Conservation (phyloP, 805 yeast genomes). For the Ogataea nonfermentans region DNA sequence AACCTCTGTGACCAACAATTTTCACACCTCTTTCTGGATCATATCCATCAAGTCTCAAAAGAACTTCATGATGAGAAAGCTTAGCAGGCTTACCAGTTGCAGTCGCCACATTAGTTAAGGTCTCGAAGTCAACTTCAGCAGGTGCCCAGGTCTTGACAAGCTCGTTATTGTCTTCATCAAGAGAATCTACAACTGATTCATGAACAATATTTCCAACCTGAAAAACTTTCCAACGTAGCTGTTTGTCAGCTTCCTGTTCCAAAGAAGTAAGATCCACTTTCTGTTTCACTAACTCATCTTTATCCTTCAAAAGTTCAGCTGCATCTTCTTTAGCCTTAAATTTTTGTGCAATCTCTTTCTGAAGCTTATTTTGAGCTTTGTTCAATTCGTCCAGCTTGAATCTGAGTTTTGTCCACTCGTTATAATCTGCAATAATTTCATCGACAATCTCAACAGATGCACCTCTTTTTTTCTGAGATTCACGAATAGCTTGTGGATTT, state of each 20-base stretch:
- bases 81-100: conserved; percentile 74
- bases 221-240: conserved; percentile 76
- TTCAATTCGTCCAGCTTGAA: conserved; percentile 88
- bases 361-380: conserved; percentile 84
- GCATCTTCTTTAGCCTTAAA: conserved; percentile 97
- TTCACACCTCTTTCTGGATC: conserved; percentile 99
- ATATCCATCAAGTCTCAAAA: conserved; percentile 92
- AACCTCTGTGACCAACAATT: conserved; percentile 98
- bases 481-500: conserved; percentile 82
- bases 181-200: conserved; percentile 81
- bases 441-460: conserved; percentile 93
- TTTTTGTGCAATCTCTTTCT: conserved; percentile 89
- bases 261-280: conserved; percentile 63
- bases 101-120: conserved; percentile 64
- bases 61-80: conserved; percentile 92
- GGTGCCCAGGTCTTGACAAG: conserved; percentile 88
- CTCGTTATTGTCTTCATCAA: conserved; percentile 89
- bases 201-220: conserved; percentile 93
- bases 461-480: conserved; percentile 91
- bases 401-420: conserved; percentile 86
- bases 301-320: conserved; percentile 71
- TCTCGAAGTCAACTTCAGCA: conserved; percentile 48
- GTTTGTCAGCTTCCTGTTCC: conserved; percentile 79
- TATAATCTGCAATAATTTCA: conserved; percentile 88
- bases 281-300: conserved; percentile 68